Evolutionary conservation across 75 land plant species (phyloP), one percentile per base, ranked within the genome.

Genomic region (Picea sitchensis): DNA sequence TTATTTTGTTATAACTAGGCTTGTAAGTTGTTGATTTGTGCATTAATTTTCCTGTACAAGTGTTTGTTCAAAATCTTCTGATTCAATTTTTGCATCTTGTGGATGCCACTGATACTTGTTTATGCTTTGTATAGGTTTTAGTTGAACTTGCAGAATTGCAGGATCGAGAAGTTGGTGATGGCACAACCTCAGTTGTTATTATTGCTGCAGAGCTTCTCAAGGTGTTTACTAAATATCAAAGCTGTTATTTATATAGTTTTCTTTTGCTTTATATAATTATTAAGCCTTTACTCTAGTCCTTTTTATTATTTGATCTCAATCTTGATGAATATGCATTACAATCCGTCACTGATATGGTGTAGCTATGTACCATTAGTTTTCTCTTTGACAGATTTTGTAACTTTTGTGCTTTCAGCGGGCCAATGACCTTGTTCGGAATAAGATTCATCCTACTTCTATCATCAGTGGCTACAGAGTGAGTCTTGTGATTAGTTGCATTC

Each of bases 131-230:
- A 17, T 81, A 96, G 98, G 98, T 96, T 21, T 87, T 95, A 59
- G 99, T 96, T 8, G 99, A 96, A 76, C 86, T 96, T 71, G 99
- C 99, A 65, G 98, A 96, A 81, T 89, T 95, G 77, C 98, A 95
- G 83, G 99, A 96, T 82, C 82, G 90, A 77, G 99, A 96, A 80
- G 99, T 96, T 67, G 98, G 99, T 30, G 99, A 96, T 92, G 99
- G 99, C 18, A 96, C 99, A 57, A 96, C 99, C 21, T 95, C 99
- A 36, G 99, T 96, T 32, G 99, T 96, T 31, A 95, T 96, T 73
- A 83, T 96, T 69, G 98, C 99, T 75, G 98, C 95, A 44, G 98
- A 95, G 84, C 83, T 96, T 36, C 90, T 96, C 12, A 96, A 96
- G 99, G 99, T 91, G 15, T 76, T 32, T 60, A 30, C 5, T 13